Evolutionary conservation across 2,329 filamentous ascomycete genomes (phyloP), one percentile per base, ranked within the genome.

Genomic region (Fusarium sp.): DNA sequence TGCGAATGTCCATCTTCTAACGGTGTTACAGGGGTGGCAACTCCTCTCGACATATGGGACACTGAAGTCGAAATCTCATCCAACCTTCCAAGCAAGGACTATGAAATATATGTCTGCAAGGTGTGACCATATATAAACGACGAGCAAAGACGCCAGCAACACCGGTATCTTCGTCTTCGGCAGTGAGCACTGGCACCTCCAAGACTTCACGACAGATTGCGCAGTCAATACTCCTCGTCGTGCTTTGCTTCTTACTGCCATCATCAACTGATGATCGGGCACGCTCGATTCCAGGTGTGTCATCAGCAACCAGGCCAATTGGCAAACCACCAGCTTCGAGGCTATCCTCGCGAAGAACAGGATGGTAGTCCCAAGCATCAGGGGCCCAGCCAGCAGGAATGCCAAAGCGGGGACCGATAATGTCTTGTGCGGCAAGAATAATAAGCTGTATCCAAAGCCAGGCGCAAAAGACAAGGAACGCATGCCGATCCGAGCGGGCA

Each of bases 91-190:
- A 84, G 82, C 96, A 99, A 38, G 88, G 86, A 64, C 92, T 96
- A 81, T 99, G 96, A 81, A 99, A 99, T 55, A 98, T 95, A 84
- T 99, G 96, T 63, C 95, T 87, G 82, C 96, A 99, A 54, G 96
- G 96, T 65, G 96, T 99, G 28, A 98, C 94, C 96, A 99, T 99
- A 83, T 98, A 98, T 76, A 90, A 87, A 56, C 95, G 89, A 69
- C 96, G 87, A 38, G 93, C 93, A 75, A 98, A 87, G 63, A 98
- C 89, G 36, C 91, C 91, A 1, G 90, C 85, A 66, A 91, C 88
- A 38, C 89, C 88, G 1, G 82, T 82, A 15, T 88, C 87, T 48
- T 87, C 86, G 45, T 87, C 86, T 15, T 87, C 88, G 3, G 88
- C 87, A 57, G 87, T 87, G 38, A 98, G 84, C 28, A 98, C 92